phyloP scores from a whole-genome alignment of 2,329 filamentous ascomycete species.

The Neonectria neomacrospora region DNA sequence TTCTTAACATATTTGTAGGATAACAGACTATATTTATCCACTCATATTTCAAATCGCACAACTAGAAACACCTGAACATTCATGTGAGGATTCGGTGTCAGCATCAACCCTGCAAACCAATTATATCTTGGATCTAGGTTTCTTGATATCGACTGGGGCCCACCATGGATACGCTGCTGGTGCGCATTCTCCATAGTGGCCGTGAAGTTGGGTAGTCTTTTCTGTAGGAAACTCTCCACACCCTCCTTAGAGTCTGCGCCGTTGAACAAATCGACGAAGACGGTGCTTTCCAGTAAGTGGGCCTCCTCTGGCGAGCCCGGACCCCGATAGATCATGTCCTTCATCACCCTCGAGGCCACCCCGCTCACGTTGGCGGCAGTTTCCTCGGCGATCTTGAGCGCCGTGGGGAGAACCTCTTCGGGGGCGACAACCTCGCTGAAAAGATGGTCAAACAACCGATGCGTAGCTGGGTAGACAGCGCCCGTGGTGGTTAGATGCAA shows the following conservation, averaged over 20 bases:
- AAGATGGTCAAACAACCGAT: slow-evolving; percentile 66
- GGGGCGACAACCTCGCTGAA: slow-evolving; percentile 74
- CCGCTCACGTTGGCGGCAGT: slow-evolving; percentile 73
- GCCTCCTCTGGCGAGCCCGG: slow-evolving; percentile 72
- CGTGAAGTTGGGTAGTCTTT: slow-evolving; percentile 70
- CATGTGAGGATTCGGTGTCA: background rate
- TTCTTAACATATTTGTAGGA: background rate
- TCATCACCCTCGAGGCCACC: slow-evolving; percentile 73
- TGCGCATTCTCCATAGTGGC: slow-evolving; percentile 67
- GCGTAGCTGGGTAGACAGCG: slow-evolving; percentile 63
- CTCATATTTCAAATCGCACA: background rate
- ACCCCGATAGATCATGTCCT: slow-evolving; percentile 75
- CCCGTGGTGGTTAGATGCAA: slow-evolving; percentile 76
- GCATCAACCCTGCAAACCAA: background rate
- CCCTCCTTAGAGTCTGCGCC: slow-evolving; percentile 73
- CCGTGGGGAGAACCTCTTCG: slow-evolving; percentile 70
- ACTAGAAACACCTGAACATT: background rate
- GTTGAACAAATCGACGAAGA: slow-evolving; percentile 71
- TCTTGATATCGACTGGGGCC: slow-evolving; percentile 57
- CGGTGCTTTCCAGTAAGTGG: slow-evolving; percentile 74
- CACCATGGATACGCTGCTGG: slow-evolving; percentile 76
- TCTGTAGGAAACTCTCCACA: slow-evolving; percentile 75
- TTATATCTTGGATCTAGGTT: slow-evolving; percentile 43
- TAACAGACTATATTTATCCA: background rate
- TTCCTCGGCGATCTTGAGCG: slow-evolving; percentile 73